Conservation (phyloP, 306 rosid species). For the Prunus armeniaca region DNA sequence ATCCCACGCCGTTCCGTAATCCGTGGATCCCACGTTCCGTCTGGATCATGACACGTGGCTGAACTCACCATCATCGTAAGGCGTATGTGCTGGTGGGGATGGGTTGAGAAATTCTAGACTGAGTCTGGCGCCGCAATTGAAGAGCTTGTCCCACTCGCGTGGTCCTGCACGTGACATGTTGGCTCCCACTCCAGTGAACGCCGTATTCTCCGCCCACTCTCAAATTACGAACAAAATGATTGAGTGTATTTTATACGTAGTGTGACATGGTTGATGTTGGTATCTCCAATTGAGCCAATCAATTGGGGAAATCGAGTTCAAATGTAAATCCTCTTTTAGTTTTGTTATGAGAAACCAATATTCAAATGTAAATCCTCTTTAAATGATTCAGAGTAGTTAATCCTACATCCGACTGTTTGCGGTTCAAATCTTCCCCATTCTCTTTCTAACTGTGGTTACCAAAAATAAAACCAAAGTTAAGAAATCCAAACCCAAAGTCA, state of each 20-base stretch:
- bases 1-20: not conserved
- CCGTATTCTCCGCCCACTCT: slow-evolving; percentile 25
- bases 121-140: slow-evolving; percentile 59
- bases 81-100: not conserved
- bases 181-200: slow-evolving; percentile 17
- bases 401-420: too few species aligned
- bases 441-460: slow-evolving; percentile 23
- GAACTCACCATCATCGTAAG: too few species aligned
- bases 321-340: too few species aligned
- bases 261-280: too few species aligned
- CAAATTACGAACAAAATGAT: not conserved
- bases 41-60: not conserved
- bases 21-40: not conserved
- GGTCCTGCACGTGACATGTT: slow-evolving; percentile 33
- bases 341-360: too few species aligned
- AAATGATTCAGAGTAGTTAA: too few species aligned
- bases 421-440: too few species aligned
- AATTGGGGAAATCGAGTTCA: too few species aligned
- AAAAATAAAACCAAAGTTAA: not conserved
- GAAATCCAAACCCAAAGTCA: not conserved
- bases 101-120: slow-evolving; percentile 9
- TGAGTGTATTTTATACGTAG: not conserved
- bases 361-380: too few species aligned
- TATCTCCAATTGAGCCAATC: too few species aligned
- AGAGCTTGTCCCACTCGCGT: slow-evolving; percentile 25